Conservation (phyloP, 2,329 filamentous ascomycete species). For the Fusarium sp. region DNA sequence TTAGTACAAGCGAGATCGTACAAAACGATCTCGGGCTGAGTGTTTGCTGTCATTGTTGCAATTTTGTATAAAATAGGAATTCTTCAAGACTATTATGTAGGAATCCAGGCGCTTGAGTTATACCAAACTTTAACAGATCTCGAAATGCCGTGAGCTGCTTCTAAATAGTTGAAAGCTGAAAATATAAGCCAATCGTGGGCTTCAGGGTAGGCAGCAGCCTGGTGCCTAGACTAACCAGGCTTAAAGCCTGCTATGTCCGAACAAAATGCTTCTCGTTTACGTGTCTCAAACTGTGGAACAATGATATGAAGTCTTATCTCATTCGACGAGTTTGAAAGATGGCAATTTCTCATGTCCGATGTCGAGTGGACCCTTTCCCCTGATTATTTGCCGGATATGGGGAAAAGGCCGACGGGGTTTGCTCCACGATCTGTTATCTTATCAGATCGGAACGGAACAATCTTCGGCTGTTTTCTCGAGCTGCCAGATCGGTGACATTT, state of each 20-base stretch:
- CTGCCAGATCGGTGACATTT: too few relatives aligned
- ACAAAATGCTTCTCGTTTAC: not conserved
- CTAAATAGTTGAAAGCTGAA: not conserved
- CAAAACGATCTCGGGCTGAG: not conserved
- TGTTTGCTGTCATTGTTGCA: not conserved
- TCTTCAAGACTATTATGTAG: too few relatives aligned
- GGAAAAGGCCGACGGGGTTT: conserved; percentile 12
- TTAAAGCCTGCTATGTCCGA: not conserved
- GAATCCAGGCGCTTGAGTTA: too few relatives aligned
- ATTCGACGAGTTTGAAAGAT: not conserved
- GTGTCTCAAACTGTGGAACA: not conserved
- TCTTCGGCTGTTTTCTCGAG: not conserved
- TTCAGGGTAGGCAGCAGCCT: not conserved
- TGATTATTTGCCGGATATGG: not conserved
- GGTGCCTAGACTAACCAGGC: not conserved
- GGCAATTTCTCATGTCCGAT: too few relatives aligned
- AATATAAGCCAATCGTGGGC: not conserved
- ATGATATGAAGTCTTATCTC: not conserved
- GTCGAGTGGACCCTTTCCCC: too few relatives aligned
- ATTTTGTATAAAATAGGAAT: fast-evolving
- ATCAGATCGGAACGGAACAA: conserved; percentile 9
- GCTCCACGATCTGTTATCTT: conserved; percentile 7
- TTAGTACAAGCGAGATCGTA: conserved; percentile 28
- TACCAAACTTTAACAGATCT: not conserved
- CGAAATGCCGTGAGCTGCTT: not conserved